phyloP scores from a whole-genome alignment of 495 filamentous ascomycete species.

The Penicillium argentinense region DNA sequence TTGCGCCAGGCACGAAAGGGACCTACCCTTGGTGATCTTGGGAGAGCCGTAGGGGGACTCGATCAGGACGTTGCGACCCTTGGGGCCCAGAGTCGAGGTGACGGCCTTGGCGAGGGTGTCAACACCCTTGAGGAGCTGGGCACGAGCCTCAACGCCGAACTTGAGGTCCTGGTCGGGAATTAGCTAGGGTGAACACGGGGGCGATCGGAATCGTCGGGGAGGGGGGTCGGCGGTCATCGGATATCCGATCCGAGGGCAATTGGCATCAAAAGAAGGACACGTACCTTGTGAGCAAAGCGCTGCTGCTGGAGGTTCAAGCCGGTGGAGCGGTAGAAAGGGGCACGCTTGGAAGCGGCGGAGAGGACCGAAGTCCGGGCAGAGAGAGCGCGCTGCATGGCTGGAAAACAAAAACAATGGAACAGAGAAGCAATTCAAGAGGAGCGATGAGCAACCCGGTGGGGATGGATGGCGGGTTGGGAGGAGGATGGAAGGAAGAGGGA shows the following conservation, averaged over 20 bases:
- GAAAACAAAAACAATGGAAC: slow-evolving; percentile 24
- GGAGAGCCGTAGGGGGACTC: slow-evolving; percentile 97
- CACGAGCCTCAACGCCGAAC: slow-evolving; percentile 94
- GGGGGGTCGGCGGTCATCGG: slow-evolving; percentile 1
- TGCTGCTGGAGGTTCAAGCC: slow-evolving; percentile 75
- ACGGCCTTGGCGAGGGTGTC: slow-evolving; percentile 97
- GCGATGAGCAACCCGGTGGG: slow-evolving; percentile 22
- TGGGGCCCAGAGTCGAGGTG: slow-evolving; percentile 93
- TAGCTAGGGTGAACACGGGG: slow-evolving; percentile 18
- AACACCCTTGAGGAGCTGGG: slow-evolving; percentile 86
- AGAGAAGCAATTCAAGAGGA: slow-evolving; percentile 23
- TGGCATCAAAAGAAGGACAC: slow-evolving; percentile 18
- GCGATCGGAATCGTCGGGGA: slow-evolving; percentile 23
- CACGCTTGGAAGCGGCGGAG: slow-evolving; percentile 62
- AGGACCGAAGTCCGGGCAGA: slow-evolving; percentile 67
- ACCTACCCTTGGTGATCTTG: slow-evolving; percentile 97
- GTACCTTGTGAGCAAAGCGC: slow-evolving; percentile 92
- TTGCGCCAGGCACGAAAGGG: not conserved
- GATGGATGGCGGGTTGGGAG: slow-evolving; percentile 24
- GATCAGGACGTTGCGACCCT: slow-evolving; percentile 97
- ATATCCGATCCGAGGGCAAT: slow-evolving; percentile 2
- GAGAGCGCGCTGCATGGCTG: slow-evolving; percentile 71
- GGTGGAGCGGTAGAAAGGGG: slow-evolving; percentile 47
- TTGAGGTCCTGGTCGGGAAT: slow-evolving; percentile 75
- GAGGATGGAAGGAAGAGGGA: slow-evolving; percentile 24